Percentiles rank a stretch among this genome's conserved stretches.
Evolutionary conservation across 2,329 filamentous ascomycete species (phyloP).

Genomic region (Cryphonectria japonica): DNA sequence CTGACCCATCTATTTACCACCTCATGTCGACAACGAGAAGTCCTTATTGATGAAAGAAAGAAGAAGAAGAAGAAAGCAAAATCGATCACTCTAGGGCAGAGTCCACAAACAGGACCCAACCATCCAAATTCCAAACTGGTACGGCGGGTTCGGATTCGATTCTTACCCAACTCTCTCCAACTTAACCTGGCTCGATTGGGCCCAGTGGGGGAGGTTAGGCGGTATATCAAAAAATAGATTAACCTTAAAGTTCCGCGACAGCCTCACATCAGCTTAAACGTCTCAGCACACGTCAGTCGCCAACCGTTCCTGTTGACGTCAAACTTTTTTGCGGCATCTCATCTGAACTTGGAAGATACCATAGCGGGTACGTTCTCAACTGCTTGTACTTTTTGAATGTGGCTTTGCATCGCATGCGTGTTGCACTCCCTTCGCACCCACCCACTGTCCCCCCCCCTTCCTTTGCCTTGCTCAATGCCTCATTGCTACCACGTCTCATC

Average conservation of each 20-base stretch:
- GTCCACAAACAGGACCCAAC: neutral
- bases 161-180: neutral
- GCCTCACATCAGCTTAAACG: slow-evolving; percentile 15
- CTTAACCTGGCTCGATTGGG: neutral
- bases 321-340: neutral
- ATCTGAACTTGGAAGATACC: neutral
- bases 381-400: neutral
- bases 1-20: neutral
- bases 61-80: neutral
- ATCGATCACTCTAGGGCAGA: neutral
- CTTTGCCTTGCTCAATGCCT: neutral
- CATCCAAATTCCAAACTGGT: neutral
- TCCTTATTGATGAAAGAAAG: neutral
- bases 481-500: neutral
- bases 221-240: slow-evolving; percentile 11
- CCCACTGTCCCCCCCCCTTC: neutral
- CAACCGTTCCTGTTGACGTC: neutral
- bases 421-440: neutral
- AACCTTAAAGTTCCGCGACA: slow-evolving; percentile 16
- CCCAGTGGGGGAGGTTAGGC: neutral
- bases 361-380: slow-evolving; percentile 9
- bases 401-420: neutral
- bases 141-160: neutral
- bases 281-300: slow-evolving; percentile 6
- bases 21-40: neutral